Conservation (phyloP, 805 yeast species). For the Saturnispora bothae region DNA sequence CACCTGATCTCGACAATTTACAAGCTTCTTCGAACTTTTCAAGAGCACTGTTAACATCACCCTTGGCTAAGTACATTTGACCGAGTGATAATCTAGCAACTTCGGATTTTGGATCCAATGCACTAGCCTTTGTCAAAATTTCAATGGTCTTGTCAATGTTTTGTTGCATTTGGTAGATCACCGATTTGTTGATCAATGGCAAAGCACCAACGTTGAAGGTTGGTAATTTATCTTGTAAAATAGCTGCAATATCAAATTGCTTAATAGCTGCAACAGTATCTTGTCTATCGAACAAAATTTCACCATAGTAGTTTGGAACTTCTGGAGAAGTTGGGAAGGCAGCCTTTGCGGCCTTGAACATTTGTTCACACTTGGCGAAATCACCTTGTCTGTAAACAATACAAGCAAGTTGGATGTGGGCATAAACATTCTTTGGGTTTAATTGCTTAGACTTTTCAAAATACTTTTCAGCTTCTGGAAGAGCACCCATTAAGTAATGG, state of each 20-base stretch:
- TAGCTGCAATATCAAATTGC: slow-evolving; percentile 79
- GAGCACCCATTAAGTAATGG: slow-evolving; percentile 68
- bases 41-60: slow-evolving; percentile 74
- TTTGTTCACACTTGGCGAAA: slow-evolving; percentile 45
- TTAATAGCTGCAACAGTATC: slow-evolving; percentile 61
- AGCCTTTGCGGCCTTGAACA: slow-evolving; percentile 57
- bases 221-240: slow-evolving; percentile 63
- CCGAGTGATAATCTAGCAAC: slow-evolving; percentile 86
- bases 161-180: slow-evolving; percentile 49
- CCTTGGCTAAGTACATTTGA: slow-evolving; percentile 77
- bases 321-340: slow-evolving; percentile 82
- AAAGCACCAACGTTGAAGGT: slow-evolving; percentile 74
- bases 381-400: slow-evolving; percentile 72
- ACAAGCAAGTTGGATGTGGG: slow-evolving; percentile 90
- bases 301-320: slow-evolving; percentile 93
- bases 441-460: slow-evolving; percentile 67
- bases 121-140: slow-evolving; percentile 63
- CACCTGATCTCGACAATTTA: slow-evolving; percentile 68
- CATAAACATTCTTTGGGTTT: slow-evolving; percentile 67
- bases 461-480: slow-evolving; percentile 58
- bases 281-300: slow-evolving; percentile 74
- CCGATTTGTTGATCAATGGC: slow-evolving; percentile 85
- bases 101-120: slow-evolving; percentile 80
- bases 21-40: slow-evolving; percentile 74
- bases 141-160: slow-evolving; percentile 49